phyloP scores from a whole-genome alignment of 768 basidiomycete species.

The Leccinum variicolor region DNA sequence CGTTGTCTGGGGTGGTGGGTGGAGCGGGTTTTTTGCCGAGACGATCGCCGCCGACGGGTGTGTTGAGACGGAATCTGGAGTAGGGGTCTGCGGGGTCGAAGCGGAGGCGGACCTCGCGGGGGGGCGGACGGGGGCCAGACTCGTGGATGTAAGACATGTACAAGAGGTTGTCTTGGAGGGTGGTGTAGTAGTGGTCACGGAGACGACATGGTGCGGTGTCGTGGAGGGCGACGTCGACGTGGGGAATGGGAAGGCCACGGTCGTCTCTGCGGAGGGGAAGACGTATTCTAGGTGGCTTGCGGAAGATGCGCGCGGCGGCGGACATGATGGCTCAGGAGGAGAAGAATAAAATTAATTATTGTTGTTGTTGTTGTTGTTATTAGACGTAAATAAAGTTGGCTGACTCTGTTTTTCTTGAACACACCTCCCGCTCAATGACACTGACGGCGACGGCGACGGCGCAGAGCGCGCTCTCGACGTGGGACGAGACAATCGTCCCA shows the following conservation, averaged over 20 bases:
- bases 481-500: conserved; percentile 84
- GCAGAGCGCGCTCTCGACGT: conserved; percentile 46
- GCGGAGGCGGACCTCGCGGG: conserved; percentile 57
- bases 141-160: conserved; percentile 93
- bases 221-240: conserved; percentile 60
- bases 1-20: conserved; percentile 61
- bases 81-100: conserved; percentile 83
- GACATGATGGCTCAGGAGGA: conserved; percentile 6
- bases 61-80: conserved; percentile 71
- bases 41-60: conserved; percentile 68
- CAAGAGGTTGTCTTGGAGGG: conserved; percentile 84
- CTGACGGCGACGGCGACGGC: conserved; percentile 35
- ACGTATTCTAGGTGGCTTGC: conserved; percentile 46
- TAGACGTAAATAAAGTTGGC: neutral
- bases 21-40: conserved; percentile 66
- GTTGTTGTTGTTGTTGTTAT: neutral
- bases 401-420: conserved; percentile 7
- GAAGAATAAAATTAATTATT: neutral
- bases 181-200: conserved; percentile 77
- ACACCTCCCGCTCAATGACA: conserved; percentile 33
- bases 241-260: conserved; percentile 69
- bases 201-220: conserved; percentile 73
- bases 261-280: conserved; percentile 46
- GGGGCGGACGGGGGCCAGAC: conserved; percentile 47
- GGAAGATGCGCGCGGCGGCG: conserved; percentile 44